phyloP scores from a whole-genome alignment of 352 stramenopile genomes.

The Phytopythium delawarense region DNA sequence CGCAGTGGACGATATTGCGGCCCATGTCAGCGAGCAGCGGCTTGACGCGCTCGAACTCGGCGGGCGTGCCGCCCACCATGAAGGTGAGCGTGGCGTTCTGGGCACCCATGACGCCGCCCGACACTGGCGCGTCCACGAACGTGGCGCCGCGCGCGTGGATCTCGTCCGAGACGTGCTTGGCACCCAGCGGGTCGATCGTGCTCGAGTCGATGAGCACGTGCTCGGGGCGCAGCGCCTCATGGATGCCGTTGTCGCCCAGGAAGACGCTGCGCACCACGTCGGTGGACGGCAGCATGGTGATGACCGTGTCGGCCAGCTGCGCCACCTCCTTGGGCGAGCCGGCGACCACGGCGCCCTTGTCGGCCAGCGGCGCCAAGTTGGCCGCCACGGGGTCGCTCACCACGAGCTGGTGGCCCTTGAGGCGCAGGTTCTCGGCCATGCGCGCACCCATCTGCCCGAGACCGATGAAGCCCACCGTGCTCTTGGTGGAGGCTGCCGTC shows the following conservation, averaged over 20 bases:
- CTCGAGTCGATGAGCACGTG: conserved; percentile 94
- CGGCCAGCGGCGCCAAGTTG: conserved; percentile 47
- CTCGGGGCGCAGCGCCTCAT: conserved; percentile 59
- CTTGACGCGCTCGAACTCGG: conserved; percentile 70
- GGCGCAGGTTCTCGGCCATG: conserved; percentile 91
- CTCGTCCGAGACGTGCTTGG: conserved; percentile 79
- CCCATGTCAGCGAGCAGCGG: conserved; percentile 91
- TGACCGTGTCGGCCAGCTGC: conserved; percentile 74
- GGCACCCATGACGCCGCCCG: conserved; percentile 94
- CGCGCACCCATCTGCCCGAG: conserved; percentile 93
- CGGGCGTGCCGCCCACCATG: conserved; percentile 89
- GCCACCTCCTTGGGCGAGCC: conserved; percentile 66
- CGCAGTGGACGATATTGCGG: conserved; percentile 92
- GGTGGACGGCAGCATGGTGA: conserved; percentile 95
- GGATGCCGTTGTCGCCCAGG: conserved; percentile 60
- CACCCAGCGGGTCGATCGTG: conserved; percentile 93
- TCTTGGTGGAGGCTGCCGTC: conserved; percentile 16
- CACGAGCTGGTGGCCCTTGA: conserved; percentile 70
- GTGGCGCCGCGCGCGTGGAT: conserved; percentile 46
- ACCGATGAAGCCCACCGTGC: conserved; percentile 86
- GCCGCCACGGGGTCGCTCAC: conserved; percentile 70
- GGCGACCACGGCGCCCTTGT: conserved; percentile 49
- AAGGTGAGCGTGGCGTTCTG: conserved; percentile 97
- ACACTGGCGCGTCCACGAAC: conserved; percentile 96
- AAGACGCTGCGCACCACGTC: conserved; percentile 84